Evolutionary conservation across 2,329 filamentous ascomycete species (phyloP).

Genomic region (Aspergillus costaricaensis): DNA sequence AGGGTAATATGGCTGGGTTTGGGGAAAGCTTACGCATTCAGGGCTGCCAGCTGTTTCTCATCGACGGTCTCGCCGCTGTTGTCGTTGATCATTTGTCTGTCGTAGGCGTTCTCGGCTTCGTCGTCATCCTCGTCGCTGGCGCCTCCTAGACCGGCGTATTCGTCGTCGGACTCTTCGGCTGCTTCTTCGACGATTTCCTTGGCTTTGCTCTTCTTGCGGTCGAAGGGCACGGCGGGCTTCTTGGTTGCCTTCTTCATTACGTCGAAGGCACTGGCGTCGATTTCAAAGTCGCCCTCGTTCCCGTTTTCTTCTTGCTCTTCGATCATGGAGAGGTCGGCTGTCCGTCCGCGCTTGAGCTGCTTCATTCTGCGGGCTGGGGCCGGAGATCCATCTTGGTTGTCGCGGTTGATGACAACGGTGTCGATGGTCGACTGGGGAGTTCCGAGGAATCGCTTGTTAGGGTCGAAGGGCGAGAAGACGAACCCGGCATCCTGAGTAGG

Average conservation of each 20-base stretch:
- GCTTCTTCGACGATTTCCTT: slow-evolving; percentile 88
- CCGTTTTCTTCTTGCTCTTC: slow-evolving; percentile 43
- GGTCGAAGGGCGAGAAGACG: slow-evolving; percentile 70
- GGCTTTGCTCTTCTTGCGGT: slow-evolving; percentile 85
- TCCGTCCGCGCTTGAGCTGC: slow-evolving; percentile 53
- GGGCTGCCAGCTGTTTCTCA: slow-evolving; percentile 77
- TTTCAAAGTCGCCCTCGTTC: slow-evolving; percentile 39
- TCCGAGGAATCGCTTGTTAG: slow-evolving; percentile 63
- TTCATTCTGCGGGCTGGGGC: slow-evolving; percentile 61
- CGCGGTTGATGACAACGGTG: slow-evolving; percentile 58
- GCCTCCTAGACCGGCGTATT: slow-evolving; percentile 92
- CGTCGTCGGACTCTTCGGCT: slow-evolving; percentile 95
- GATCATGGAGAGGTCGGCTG: slow-evolving; percentile 49
- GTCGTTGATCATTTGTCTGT: slow-evolving; percentile 90
- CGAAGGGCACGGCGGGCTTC: slow-evolving; percentile 60
- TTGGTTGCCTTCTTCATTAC: slow-evolving; percentile 67
- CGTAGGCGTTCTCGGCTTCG: slow-evolving; percentile 68
- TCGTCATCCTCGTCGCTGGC: slow-evolving; percentile 82
- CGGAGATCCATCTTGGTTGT: slow-evolving; percentile 60
- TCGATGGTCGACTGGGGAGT: slow-evolving; percentile 69
- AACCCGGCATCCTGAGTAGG: slow-evolving; percentile 82
- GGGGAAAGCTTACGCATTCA: slow-evolving; percentile 74
- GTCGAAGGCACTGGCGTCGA: slow-evolving; percentile 62
- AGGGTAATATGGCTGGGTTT: neutral
- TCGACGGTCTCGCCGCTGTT: slow-evolving; percentile 74